Base-by-base conservation (phyloP, 2,329 filamentous ascomycete species). In the Penicillium sp. region DNA sequence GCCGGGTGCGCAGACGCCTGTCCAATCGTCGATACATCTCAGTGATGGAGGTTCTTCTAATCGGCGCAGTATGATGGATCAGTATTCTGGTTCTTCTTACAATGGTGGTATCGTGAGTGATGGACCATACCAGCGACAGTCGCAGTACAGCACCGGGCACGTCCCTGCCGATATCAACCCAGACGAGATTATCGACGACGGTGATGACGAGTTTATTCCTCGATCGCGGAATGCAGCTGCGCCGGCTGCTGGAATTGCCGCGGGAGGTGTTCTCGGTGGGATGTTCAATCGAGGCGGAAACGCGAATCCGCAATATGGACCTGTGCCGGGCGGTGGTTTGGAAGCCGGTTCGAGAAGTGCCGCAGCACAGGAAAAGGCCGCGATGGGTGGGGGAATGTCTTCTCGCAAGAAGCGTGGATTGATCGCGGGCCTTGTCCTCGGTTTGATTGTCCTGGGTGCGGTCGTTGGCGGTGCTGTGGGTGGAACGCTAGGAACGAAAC, bases 111-210 rank as follows among this genome's bases (percentile, higher is more conserved):
- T 82, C 22, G 73, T 83, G 65, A 66, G 82, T 33, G 88, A 90
- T 69, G 88, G 89, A 53, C 89, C 89, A 0, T 92, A 92, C 73
- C 85, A 86, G 59, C 84, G 85, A 67, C 86, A 86, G 70, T 85
- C 78, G 50, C 81, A 74, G 12, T 77, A 83, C 78, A 83, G 84
- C 61, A 78, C 83, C 26, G 76, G 80, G 9, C 77, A 85, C 56
- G 67, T 72, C 42, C 80, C 86, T 1, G 85, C 76, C 55, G 73
- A 76, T 55, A 84, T 95, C 62, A 89, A 97, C 73, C 92, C 93
- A 2, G 87, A 91, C 71, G 88, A 89, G 15, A 93, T 97, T 66
- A 86, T 86, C 24, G 93, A 97, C 74, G 93, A 97, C 72, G 92
- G 91, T 30, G 93, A 97, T 71, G 93, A 96, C 74, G 92, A 90